A percentile compares a stretch with the other conserved stretches of the same genome.
Evolutionary conservation across 2,329 filamentous ascomycete genomes (phyloP).

Genomic region (Zasmidium citrigriseum): DNA sequence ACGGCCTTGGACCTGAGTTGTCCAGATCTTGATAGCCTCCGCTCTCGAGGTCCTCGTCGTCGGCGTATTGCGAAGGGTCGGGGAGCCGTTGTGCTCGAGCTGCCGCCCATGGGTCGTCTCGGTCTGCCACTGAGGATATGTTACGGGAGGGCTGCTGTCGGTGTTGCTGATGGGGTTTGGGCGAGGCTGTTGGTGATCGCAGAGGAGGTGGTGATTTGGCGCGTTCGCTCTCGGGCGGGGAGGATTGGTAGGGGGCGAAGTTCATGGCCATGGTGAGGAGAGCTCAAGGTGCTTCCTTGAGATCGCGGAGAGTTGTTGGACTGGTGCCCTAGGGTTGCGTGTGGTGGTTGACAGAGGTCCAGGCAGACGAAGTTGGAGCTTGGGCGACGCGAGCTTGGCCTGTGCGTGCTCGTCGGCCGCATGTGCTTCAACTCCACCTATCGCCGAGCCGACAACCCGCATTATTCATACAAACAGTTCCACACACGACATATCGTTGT

Average conservation of each 20-base stretch:
- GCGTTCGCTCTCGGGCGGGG: constrained; percentile 80
- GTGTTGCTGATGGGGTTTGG: constrained; percentile 36
- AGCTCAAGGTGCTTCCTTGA: background rate
- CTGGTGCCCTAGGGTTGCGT: background rate
- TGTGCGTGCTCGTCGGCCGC: background rate
- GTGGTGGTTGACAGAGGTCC: background rate
- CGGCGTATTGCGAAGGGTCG: constrained; percentile 34
- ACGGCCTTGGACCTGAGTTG: constrained; percentile 21
- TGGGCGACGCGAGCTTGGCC: too few species aligned
- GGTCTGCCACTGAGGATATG: constrained; percentile 30
- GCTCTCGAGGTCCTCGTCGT: constrained; percentile 23
- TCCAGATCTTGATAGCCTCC: constrained; percentile 33
- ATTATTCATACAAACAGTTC: background rate
- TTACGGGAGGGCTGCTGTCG: constrained; percentile 25
- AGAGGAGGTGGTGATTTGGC: constrained; percentile 70
- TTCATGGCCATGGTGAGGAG: constrained; percentile 62
- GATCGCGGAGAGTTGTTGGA: background rate
- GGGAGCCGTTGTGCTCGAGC: constrained; percentile 45
- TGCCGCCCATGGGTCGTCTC: constrained; percentile 42
- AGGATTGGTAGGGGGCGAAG: constrained; percentile 96
- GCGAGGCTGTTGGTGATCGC: constrained; percentile 59
- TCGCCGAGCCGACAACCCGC: background rate
- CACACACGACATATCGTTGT: background rate
- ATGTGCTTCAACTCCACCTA: background rate
- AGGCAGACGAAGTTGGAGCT: background rate